phyloP scores from a whole-genome alignment of 768 basidiomycete genomes.

The Boletus fagicola region DNA sequence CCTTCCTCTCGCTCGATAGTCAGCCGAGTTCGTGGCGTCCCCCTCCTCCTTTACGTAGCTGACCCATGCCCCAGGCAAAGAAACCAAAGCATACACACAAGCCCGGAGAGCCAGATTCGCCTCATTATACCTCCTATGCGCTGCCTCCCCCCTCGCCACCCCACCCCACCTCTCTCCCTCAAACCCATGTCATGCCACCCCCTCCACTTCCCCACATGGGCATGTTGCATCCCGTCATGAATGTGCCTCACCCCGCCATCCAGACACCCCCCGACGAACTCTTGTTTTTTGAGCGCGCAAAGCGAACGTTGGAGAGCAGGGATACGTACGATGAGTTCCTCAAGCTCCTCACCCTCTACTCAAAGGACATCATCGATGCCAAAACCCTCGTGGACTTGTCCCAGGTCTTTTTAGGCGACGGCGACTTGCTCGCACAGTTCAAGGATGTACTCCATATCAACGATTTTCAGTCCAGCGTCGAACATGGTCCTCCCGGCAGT shows the following conservation, averaged over 20 bases:
- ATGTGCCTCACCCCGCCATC: conserved; percentile 30
- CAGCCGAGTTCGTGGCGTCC: conserved; percentile 42
- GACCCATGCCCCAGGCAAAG: conserved; percentile 45
- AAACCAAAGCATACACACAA: conserved; percentile 63
- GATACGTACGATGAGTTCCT: conserved; percentile 92
- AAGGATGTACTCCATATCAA: conserved; percentile 84
- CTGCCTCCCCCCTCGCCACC: conserved; percentile 41
- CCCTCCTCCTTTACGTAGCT: conserved; percentile 3
- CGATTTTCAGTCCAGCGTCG: conserved; percentile 54
- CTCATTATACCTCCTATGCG: conserved; percentile 42
- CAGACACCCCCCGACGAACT: conserved; percentile 67
- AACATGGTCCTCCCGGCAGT: conserved; percentile 75
- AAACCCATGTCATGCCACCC: conserved; percentile 31
- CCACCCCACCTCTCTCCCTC: conserved; percentile 22
- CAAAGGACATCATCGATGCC: conserved; percentile 87
- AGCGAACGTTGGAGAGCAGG: conserved; percentile 69
- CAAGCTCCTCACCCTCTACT: conserved; percentile 87
- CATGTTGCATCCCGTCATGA: conserved; percentile 25
- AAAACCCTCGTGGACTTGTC: conserved; percentile 79
- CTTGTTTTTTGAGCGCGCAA: conserved; percentile 92
- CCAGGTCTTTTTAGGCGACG: conserved; percentile 78
- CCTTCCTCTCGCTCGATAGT: conserved; percentile 49
- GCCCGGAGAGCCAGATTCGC: conserved; percentile 55
- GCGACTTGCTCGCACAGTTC: conserved; percentile 79
- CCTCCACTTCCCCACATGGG: conserved; percentile 28